A percentile compares a stretch with the other conserved stretches of the same genome.
phyloP scores from a whole-genome alignment of 495 filamentous ascomycete genomes.

The Penicillium soppii region DNA sequence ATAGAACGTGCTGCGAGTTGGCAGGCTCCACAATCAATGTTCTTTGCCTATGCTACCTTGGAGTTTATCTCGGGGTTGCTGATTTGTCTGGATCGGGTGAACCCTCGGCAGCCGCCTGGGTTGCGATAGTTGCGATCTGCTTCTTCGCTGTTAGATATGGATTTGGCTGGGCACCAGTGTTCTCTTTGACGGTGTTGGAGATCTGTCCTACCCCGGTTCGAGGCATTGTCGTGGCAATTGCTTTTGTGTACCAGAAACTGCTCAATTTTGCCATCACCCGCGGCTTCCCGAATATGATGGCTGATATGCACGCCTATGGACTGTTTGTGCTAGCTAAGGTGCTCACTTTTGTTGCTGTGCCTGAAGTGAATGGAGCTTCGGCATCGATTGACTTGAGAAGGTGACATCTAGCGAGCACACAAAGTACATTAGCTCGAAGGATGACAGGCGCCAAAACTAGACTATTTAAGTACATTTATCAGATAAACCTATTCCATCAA shows the following conservation, averaged over 20 bases:
- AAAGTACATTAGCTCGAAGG: neutral
- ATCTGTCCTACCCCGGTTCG: slow-evolving; percentile 22
- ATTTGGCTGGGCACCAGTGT: slow-evolving; percentile 22
- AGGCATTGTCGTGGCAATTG: slow-evolving; percentile 16
- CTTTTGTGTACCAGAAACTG: slow-evolving; percentile 25
- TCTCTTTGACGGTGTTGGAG: slow-evolving; percentile 23
- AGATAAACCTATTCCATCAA: too few species aligned
- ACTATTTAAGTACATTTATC: too few species aligned
- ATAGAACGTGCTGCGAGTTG: too few species aligned
- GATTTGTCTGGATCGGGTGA: slow-evolving; percentile 2
- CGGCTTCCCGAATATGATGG: slow-evolving; percentile 21
- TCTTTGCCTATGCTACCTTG: slow-evolving; percentile 17
- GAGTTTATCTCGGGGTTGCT: slow-evolving; percentile 17
- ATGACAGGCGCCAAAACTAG: neutral
- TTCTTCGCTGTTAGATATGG: slow-evolving; percentile 24
- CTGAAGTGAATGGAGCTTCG: neutral
- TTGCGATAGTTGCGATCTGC: slow-evolving; percentile 25
- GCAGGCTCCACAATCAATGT: slow-evolving; percentile 22
- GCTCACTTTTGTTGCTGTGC: slow-evolving; percentile 13
- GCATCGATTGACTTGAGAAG: slow-evolving; percentile 7
- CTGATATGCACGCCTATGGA: slow-evolving; percentile 18
- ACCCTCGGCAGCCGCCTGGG: slow-evolving; percentile 17
- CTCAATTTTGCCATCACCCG: slow-evolving; percentile 24
- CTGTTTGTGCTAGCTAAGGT: slow-evolving; percentile 23
- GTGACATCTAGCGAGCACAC: neutral